A percentile compares a stretch with the other conserved stretches of the same genome.
These are phyloP conservation scores for Jaenimonas drosophilae DNA, from an alignment of 208 protist genomes.

Conservation along the genomic window DNA sequence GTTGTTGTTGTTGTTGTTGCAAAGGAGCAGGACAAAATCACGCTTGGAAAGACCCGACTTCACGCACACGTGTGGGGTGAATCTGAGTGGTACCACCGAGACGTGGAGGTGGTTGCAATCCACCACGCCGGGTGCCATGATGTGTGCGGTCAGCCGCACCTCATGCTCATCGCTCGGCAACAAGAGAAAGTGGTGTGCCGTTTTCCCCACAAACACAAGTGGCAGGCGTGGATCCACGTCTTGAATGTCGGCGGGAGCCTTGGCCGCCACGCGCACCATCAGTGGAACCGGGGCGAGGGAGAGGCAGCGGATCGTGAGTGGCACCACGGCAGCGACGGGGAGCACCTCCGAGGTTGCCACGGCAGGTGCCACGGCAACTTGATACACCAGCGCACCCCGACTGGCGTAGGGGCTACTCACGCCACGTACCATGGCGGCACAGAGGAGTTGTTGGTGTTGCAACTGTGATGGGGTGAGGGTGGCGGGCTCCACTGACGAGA, in stretches of 20 bases:
- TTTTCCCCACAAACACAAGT: conserved; percentile 58
- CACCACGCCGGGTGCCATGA: conserved; percentile 44
- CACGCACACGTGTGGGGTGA: conserved; percentile 2
- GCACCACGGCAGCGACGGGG: conserved; percentile 21
- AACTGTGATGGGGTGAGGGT: too few relatives aligned
- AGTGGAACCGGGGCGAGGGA: conserved; percentile 49
- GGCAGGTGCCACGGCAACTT: conserved; percentile 7
- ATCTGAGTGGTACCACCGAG: conserved; percentile 21
- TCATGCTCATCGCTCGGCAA: conserved; percentile 44
- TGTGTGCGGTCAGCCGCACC: conserved; percentile 47
- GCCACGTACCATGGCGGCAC: too few relatives aligned
- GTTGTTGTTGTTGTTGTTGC: background rate
- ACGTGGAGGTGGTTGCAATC: conserved; percentile 58
- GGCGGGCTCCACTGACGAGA: too few relatives aligned
- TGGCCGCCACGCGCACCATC: conserved; percentile 39
- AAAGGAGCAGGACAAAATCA: conserved; percentile 4
- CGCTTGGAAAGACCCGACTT: conserved; percentile 11
- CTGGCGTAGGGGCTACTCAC: conserved; percentile 12
- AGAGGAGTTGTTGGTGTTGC: too few relatives aligned
- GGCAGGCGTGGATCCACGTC: too few relatives aligned
- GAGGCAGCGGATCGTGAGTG: conserved; percentile 49
- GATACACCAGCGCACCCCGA: conserved; percentile 18
- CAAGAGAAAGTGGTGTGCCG: conserved; percentile 41
- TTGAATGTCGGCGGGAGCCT: conserved; percentile 3
- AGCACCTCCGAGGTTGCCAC: conserved; percentile 13